These are phyloP conservation scores for Aspergillus ochraceoroseus DNA, from an alignment of 2,329 filamentous ascomycete genomes.

Conservation along the genomic window DNA sequence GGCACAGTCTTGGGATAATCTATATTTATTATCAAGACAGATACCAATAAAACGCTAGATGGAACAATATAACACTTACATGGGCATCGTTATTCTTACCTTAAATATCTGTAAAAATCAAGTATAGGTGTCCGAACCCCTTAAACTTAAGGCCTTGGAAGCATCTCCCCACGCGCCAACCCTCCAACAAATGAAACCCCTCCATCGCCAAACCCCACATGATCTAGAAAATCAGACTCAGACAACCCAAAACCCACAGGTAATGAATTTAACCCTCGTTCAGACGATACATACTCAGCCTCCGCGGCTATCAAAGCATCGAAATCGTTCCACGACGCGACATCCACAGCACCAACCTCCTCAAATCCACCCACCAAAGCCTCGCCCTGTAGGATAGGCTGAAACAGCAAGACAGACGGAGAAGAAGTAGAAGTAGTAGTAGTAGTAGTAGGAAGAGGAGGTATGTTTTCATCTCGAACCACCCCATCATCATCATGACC, in stretches of 20 bases:
- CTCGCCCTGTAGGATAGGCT: neutral
- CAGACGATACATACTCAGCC: constrained; percentile 10
- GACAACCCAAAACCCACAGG: constrained; percentile 6
- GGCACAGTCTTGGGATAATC: no score
- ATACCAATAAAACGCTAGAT: no score
- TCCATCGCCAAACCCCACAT: neutral
- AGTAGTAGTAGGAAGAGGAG: no score
- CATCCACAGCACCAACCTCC: constrained; percentile 2
- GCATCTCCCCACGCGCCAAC: neutral
- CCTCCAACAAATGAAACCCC: neutral
- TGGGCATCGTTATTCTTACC: no score
- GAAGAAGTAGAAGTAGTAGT: no score
- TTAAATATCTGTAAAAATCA: no score
- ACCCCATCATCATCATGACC: constrained; percentile 3
- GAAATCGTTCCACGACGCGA: constrained; percentile 35
- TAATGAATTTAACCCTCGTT: constrained; percentile 10
- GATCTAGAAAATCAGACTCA: neutral
- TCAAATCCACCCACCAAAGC: neutral
- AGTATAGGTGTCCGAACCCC: no score
- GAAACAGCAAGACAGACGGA: no score
- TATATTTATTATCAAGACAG: no score
- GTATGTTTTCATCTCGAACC: neutral
- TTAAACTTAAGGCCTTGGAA: no score
- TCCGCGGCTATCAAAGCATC: constrained; percentile 33
- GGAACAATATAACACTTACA: no score